These are phyloP conservation scores for Neonectria faginata DNA, from an alignment of 2,329 filamentous ascomycete species.

Conservation along the genomic window DNA sequence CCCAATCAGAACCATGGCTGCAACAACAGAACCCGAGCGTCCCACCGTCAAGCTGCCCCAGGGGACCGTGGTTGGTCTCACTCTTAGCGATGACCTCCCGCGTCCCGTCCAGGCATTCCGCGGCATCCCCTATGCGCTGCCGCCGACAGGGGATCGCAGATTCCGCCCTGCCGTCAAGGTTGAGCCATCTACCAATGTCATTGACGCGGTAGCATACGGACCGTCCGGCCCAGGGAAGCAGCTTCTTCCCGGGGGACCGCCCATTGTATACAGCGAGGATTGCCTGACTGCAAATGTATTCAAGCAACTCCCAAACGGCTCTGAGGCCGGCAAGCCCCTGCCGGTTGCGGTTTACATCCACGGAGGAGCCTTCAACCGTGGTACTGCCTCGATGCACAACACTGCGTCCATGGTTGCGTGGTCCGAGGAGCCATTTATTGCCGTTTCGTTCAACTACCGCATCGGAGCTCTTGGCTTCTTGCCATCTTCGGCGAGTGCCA, in stretches of 20 bases:
- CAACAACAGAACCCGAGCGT: conserved; percentile 23
- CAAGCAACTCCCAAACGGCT: conserved; percentile 48
- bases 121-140: conserved; percentile 61
- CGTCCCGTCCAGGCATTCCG: conserved; percentile 56
- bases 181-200: conserved; percentile 41
- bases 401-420: conserved; percentile 72
- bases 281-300: conserved; percentile 68
- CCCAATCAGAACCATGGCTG: conserved; percentile 7
- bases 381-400: conserved; percentile 65
- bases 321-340: conserved; percentile 39
- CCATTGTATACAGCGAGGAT: conserved; percentile 58
- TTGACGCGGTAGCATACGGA: conserved; percentile 55
- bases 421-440: conserved; percentile 61
- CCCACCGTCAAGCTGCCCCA: conserved; percentile 36
- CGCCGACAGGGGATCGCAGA: conserved; percentile 59
- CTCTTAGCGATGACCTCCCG: conserved; percentile 35
- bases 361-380: conserved; percentile 59
- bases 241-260: conserved; percentile 36
- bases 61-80: conserved; percentile 39
- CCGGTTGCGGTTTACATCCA: conserved; percentile 69
- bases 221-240: conserved; percentile 43
- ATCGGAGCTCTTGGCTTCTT: conserved; percentile 72
- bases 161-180: conserved; percentile 55
- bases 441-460: conserved; percentile 63
- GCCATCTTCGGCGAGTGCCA: conserved; percentile 62